Conservation (phyloP, 495 filamentous ascomycete genomes). For the Daldinia bambusicola region DNA sequence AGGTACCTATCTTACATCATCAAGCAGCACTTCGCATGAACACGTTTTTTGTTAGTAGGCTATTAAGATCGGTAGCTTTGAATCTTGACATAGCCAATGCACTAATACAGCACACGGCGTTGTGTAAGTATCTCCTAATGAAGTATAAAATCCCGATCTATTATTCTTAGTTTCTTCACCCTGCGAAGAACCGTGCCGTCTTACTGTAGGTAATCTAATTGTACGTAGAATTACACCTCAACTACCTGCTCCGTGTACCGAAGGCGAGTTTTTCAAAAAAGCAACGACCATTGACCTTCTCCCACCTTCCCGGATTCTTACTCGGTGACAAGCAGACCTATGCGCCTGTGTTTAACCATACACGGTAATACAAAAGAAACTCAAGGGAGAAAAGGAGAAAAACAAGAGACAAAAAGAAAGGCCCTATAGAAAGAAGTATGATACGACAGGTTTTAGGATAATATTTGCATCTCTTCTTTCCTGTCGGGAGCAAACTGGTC, state of each 20-base stretch:
- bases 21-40: not conserved
- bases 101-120: not conserved
- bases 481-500: constrained; percentile 81
- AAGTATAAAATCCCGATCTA: not conserved
- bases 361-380: not conserved
- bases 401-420: not conserved
- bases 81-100: too few species aligned
- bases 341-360: constrained; percentile 1
- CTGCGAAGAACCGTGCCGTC: not conserved
- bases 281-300: not conserved
- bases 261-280: not conserved
- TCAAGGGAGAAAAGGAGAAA: not conserved
- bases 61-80: not conserved
- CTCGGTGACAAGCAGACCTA: not conserved
- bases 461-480: constrained; percentile 78
- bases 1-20: not conserved
- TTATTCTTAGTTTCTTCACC: not conserved
- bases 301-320: not conserved
- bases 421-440: not conserved
- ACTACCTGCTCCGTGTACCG: not conserved
- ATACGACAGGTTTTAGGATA: constrained; percentile 64
- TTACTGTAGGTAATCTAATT: not conserved
- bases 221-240: not conserved
- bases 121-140: not conserved
- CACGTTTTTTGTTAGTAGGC: not conserved